Evolutionary conservation across 106 monocot genomes (phyloP).

Genomic region (Hemerocallis citrina): DNA sequence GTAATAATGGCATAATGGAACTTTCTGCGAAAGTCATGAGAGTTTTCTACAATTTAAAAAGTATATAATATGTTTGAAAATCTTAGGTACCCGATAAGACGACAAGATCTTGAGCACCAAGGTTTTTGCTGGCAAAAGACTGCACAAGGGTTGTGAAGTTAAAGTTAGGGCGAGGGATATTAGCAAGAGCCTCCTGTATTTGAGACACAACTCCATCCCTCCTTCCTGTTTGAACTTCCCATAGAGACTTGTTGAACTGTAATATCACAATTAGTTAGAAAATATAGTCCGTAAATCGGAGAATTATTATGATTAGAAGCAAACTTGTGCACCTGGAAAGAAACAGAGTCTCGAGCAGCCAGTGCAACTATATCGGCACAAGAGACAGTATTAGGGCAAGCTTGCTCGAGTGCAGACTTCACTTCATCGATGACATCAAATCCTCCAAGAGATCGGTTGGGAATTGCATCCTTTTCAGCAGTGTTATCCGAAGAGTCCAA

Average conservation of each 20-base stretch:
- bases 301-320: too few relatives aligned
- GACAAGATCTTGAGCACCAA: slow-evolving; percentile 33
- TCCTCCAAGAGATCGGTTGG: neutral
- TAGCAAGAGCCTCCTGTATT: slow-evolving; percentile 6
- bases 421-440: neutral
- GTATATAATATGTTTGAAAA: too few relatives aligned
- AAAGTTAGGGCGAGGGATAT: slow-evolving; percentile 17
- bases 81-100: slow-evolving; percentile 57
- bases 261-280: too few relatives aligned
- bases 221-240: slow-evolving; percentile 23
- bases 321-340: too few relatives aligned
- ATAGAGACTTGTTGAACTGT: too few relatives aligned
- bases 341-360: neutral
- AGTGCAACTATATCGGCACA: slow-evolving; percentile 11
- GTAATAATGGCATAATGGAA: too few relatives aligned
- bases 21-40: too few relatives aligned
- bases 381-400: neutral
- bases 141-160: slow-evolving; percentile 13
- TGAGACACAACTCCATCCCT: slow-evolving; percentile 33
- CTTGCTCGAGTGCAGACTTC: neutral
- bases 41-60: too few relatives aligned
- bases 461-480: neutral
- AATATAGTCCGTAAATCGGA: slow-evolving; percentile 17
- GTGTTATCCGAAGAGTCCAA: neutral
- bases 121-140: slow-evolving; percentile 32